These are phyloP conservation scores for Citrullus amarus DNA, from an alignment of 306 rosid species.

Conservation along the genomic window DNA sequence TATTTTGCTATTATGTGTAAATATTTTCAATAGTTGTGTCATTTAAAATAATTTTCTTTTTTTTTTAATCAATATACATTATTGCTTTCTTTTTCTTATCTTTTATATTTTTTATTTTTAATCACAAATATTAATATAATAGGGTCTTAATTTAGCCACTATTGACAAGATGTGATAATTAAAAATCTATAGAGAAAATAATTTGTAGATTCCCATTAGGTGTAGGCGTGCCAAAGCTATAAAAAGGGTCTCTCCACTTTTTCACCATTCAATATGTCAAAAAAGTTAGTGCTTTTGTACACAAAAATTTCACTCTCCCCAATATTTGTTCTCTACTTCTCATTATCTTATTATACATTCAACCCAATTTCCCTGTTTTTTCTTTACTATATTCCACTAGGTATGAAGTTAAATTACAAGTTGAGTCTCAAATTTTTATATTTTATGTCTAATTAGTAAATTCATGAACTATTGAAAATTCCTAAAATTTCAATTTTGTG, in stretches of 20 bases:
- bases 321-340: not conserved
- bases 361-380: not conserved
- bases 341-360: not conserved
- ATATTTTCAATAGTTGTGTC: too few species aligned
- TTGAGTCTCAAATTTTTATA: too few species aligned
- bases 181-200: not conserved
- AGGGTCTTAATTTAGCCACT: not conserved
- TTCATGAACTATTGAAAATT: too few species aligned
- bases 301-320: not conserved
- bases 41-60: too few species aligned
- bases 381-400: not conserved
- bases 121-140: too few species aligned
- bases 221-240: not conserved
- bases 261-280: not conserved
- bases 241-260: not conserved
- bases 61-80: too few species aligned
- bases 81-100: too few species aligned
- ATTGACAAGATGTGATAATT: not conserved
- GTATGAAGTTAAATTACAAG: too few species aligned
- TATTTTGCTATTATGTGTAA: too few species aligned
- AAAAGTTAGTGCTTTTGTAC: not conserved
- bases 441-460: too few species aligned
- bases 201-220: not conserved
- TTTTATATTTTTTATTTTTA: too few species aligned
- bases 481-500: too few species aligned